Conservation (phyloP, 208 protist genomes). For the Leishmania martiniquensis region DNA sequence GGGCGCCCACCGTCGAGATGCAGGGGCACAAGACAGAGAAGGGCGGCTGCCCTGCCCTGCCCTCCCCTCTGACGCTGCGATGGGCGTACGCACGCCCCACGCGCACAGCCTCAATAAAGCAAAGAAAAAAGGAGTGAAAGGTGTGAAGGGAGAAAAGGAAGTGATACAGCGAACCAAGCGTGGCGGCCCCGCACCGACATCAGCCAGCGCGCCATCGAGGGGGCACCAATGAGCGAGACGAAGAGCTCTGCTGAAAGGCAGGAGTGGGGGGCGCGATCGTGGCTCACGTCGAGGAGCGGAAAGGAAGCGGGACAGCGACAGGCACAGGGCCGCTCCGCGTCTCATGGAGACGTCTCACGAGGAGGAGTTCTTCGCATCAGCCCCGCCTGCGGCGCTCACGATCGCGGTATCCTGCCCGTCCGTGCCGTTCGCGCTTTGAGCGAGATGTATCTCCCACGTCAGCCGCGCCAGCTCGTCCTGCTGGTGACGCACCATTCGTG, state of each 20-base stretch:
- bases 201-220: background rate
- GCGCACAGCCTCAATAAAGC: background rate
- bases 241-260: background rate
- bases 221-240: background rate
- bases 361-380: background rate
- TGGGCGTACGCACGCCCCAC: too few relatives aligned
- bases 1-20: background rate
- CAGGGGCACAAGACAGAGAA: background rate
- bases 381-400: background rate
- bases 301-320: background rate
- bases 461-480: conserved; percentile 32
- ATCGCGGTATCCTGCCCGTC: background rate
- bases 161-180: background rate
- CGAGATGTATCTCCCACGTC: conserved; percentile 15
- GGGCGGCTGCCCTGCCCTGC: background rate
- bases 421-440: background rate
- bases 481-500: conserved; percentile 30
- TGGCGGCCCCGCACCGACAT: background rate
- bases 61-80: background rate
- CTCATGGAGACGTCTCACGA: background rate
- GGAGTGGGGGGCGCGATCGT: background rate
- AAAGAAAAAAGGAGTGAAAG: conserved; percentile 13
- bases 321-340: background rate
- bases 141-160: conserved; percentile 19
- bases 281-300: background rate